Evolutionary conservation across 2,329 filamentous ascomycete genomes (phyloP).

Genomic region (Curvularia spicifera): DNA sequence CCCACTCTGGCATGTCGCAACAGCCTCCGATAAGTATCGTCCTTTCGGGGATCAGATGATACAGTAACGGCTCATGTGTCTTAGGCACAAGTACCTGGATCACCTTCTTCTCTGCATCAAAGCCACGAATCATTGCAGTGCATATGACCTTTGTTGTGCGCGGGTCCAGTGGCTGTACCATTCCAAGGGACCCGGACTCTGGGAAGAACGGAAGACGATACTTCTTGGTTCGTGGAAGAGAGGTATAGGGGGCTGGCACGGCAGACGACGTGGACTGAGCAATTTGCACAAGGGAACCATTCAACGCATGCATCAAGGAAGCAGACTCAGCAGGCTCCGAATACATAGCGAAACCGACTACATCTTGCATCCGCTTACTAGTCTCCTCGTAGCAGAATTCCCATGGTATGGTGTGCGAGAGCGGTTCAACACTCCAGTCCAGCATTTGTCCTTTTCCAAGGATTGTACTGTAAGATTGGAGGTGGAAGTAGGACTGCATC

Average conservation of each 20-base stretch:
- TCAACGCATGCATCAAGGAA: conserved; percentile 68
- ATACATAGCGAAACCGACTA: conserved; percentile 72
- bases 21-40: conserved; percentile 45
- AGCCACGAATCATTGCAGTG: conserved; percentile 71
- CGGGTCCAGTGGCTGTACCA: conserved; percentile 62
- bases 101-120: conserved; percentile 61
- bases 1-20: conserved; percentile 44
- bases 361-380: conserved; percentile 54
- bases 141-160: conserved; percentile 65
- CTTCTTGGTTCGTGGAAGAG: conserved; percentile 52
- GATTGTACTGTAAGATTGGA: conserved; percentile 20
- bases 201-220: conserved; percentile 69
- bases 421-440: conserved; percentile 61
- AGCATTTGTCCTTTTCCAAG: conserved; percentile 25
- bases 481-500: conserved; percentile 80
- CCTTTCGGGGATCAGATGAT: conserved; percentile 30
- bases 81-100: conserved; percentile 73
- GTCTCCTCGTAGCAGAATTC: conserved; percentile 64
- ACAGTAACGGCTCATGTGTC: conserved; percentile 34
- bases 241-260: conserved; percentile 24
- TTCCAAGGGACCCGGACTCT: conserved; percentile 53
- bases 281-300: conserved; percentile 72
- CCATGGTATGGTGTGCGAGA: conserved; percentile 66
- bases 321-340: conserved; percentile 66
- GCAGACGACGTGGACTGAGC: conserved; percentile 64